A percentile compares a stretch with the other conserved stretches of the same genome.
Conservation (phyloP, 176 grass and related monocot species). For the maize (Zea mays) region DNA sequence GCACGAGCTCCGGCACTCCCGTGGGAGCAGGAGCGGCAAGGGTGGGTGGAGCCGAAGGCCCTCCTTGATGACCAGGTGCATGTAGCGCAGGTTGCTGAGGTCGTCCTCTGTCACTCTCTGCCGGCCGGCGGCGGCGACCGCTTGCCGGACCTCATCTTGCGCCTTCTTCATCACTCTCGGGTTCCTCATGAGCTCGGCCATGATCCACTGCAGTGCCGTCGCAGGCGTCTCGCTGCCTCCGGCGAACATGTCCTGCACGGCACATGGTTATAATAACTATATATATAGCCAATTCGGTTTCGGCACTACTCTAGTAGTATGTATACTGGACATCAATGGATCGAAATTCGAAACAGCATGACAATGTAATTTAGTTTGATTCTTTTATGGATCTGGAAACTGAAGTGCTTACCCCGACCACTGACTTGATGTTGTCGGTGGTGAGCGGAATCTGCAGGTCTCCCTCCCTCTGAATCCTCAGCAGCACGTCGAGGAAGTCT, state of each 20-base stretch:
- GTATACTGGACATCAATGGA: too few species aligned
- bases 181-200: slow-evolving; percentile 43
- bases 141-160: slow-evolving; percentile 21
- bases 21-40: slow-evolving; percentile 23
- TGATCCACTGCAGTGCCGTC: slow-evolving; percentile 37
- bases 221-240: slow-evolving; percentile 41
- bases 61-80: slow-evolving; percentile 46
- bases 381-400: too few species aligned
- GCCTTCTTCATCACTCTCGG: slow-evolving; percentile 26
- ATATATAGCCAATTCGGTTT: too few species aligned
- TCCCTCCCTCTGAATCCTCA: slow-evolving; percentile 28
- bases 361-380: too few species aligned
- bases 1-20: slow-evolving; percentile 15
- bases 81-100: not conserved
- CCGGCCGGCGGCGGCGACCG: not conserved
- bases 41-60: slow-evolving; percentile 36
- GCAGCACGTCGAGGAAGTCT: slow-evolving; percentile 34
- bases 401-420: slow-evolving; percentile 17
- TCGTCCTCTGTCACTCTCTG: not conserved
- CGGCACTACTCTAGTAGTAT: too few species aligned
- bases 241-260: slow-evolving; percentile 38
- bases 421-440: slow-evolving; percentile 33
- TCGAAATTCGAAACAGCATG: too few species aligned
- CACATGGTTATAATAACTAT: not conserved
- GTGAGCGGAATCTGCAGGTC: not conserved